phyloP scores from a whole-genome alignment of 352 stramenopile species.

The Phytopythium aichiense region DNA sequence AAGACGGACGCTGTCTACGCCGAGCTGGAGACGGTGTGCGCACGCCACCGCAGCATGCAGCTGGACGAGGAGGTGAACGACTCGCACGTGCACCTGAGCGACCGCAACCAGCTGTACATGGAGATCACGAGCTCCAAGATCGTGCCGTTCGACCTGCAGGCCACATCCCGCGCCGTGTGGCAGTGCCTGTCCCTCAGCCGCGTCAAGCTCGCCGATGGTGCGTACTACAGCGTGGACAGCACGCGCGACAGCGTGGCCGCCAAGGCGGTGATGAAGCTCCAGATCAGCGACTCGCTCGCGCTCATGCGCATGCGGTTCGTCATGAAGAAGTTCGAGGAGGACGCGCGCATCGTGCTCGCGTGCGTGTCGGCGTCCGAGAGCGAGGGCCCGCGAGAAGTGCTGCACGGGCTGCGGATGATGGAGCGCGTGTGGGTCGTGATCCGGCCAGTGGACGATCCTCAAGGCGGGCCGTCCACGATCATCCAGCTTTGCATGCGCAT shows the following conservation, averaged over 20 bases:
- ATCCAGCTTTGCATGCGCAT: constrained; percentile 53
- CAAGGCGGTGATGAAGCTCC: constrained; percentile 40
- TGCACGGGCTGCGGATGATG: constrained; percentile 33
- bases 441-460: constrained; percentile 11
- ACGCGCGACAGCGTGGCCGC: constrained; percentile 30
- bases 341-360: constrained; percentile 18
- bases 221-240: constrained; percentile 28
- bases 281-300: constrained; percentile 20
- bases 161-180: constrained; percentile 36
- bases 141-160: constrained; percentile 35
- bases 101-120: constrained; percentile 23
- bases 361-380: constrained; percentile 28
- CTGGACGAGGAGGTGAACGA: constrained; percentile 24
- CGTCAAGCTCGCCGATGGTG: constrained; percentile 32
- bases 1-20: constrained; percentile 26
- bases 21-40: constrained; percentile 25
- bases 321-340: constrained; percentile 32
- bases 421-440: constrained; percentile 41
- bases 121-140: constrained; percentile 41
- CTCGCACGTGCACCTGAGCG: constrained; percentile 21
- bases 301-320: constrained; percentile 33
- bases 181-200: constrained; percentile 24
- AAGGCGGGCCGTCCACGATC: constrained; percentile 23
- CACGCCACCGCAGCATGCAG: constrained; percentile 20
- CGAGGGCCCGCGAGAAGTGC: constrained; percentile 25